These are phyloP conservation scores for Fusarium brachygibbosum DNA, from an alignment of 2,329 filamentous ascomycete genomes.

Conservation along the genomic window DNA sequence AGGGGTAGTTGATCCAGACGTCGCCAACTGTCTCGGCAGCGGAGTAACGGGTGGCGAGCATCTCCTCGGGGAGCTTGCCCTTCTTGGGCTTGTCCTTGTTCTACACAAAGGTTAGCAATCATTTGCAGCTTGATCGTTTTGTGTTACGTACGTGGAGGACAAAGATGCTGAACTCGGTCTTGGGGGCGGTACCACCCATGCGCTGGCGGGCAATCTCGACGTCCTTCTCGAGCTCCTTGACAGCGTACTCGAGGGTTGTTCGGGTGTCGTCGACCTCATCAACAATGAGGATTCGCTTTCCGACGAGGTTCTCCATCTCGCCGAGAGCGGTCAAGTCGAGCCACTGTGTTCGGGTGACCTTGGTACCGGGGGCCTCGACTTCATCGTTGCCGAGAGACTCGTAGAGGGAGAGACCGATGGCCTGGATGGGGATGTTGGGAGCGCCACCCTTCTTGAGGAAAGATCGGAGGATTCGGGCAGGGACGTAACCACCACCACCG, in stretches of 20 bases:
- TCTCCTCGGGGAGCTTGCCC: conserved; percentile 82
- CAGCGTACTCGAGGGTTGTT: conserved; percentile 93
- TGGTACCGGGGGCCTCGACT: conserved; percentile 82
- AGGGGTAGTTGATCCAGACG: conserved; percentile 99
- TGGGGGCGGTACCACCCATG: conserved; percentile 71
- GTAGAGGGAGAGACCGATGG: conserved; percentile 97
- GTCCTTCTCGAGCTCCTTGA: conserved; percentile 94
- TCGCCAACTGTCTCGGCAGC: conserved; percentile 92
- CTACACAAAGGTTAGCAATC: conserved; percentile 56
- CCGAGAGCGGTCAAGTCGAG: conserved; percentile 86
- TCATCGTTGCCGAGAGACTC: conserved; percentile 77
- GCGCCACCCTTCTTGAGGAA: conserved; percentile 91
- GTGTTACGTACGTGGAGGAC: conserved; percentile 82
- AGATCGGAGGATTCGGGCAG: conserved; percentile 94
- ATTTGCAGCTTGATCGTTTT: accelerated
- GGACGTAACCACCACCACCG: conserved; percentile 96
- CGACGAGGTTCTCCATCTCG: conserved; percentile 70
- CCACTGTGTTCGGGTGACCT: conserved; percentile 98
- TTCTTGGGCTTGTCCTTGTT: conserved; percentile 99
- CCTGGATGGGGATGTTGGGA: conserved; percentile 98
- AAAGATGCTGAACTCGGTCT: conserved; percentile 93
- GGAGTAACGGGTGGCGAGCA: conserved; percentile 82
- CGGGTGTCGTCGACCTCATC: conserved; percentile 90
- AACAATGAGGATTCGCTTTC: conserved; percentile 50
- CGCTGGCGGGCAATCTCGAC: conserved; percentile 84